phyloP scores from a whole-genome alignment of 306 rosid species.

The Cucumis melo region DNA sequence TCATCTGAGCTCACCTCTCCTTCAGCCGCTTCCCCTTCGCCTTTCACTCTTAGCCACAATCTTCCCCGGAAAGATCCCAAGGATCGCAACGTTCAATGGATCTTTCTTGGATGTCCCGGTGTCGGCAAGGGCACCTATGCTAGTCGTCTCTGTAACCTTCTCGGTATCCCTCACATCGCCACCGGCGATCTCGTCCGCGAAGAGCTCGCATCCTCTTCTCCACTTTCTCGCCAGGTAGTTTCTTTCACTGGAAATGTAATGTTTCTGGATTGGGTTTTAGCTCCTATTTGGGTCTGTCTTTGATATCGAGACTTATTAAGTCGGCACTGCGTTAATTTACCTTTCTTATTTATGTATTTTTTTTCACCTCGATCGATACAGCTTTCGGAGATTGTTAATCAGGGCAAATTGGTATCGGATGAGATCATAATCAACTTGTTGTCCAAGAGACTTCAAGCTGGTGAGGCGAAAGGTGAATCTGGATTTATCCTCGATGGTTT shows the following conservation, averaged over 20 bases:
- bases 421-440: conserved; percentile 68
- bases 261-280: not conserved
- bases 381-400: conserved; percentile 82
- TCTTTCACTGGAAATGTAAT: not conserved
- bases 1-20: conserved; percentile 19
- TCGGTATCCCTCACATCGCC: conserved; percentile 76
- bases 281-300: not conserved
- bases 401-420: conserved; percentile 86
- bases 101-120: conserved; percentile 82
- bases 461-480: conserved; percentile 57
- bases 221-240: conserved; percentile 55
- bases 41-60: conserved; percentile 15
- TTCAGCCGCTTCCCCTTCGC: conserved; percentile 11
- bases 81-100: conserved; percentile 67
- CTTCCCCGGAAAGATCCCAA: conserved; percentile 24
- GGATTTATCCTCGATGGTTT: conserved; percentile 99
- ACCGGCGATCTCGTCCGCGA: conserved; percentile 93
- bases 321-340: not conserved
- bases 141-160: conserved; percentile 68
- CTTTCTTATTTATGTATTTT: not conserved
- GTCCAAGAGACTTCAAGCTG: conserved; percentile 69
- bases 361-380: conserved; percentile 21
- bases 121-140: conserved; percentile 95
- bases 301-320: not conserved
- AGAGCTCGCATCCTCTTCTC: conserved; percentile 69